A percentile compares a stretch with the other conserved stretches of the same genome.
Conservation (phyloP, 352 stramenopile genomes). For the Globisporangium takayamanum region DNA sequence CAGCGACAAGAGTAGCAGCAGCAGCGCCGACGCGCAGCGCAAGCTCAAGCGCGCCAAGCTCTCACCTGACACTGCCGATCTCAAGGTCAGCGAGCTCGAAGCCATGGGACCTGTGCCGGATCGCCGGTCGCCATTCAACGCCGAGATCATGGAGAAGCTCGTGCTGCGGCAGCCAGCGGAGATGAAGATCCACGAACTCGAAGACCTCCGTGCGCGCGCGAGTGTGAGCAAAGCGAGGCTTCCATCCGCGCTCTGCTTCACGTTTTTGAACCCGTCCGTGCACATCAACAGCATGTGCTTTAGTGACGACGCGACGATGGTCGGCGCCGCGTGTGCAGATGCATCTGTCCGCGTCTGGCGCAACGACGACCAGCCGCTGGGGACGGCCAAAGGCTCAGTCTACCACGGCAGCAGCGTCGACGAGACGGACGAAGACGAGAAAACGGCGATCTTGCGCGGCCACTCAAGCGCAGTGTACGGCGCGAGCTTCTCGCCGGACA, state of each 20-base stretch:
- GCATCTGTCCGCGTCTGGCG: slow-evolving; percentile 76
- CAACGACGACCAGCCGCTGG: slow-evolving; percentile 71
- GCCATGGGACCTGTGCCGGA: slow-evolving; percentile 58
- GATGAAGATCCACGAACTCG: slow-evolving; percentile 61
- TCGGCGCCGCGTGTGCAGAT: slow-evolving; percentile 66
- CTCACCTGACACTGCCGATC: slow-evolving; percentile 22
- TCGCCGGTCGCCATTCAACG: slow-evolving; percentile 60
- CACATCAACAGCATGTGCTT: slow-evolving; percentile 83
- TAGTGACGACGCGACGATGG: slow-evolving; percentile 70
- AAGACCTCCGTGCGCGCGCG: slow-evolving; percentile 54
- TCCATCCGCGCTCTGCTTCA: slow-evolving; percentile 73
- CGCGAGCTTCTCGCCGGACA: slow-evolving; percentile 79
- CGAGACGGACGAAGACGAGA: slow-evolving; percentile 64
- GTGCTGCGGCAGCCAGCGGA: slow-evolving; percentile 57
- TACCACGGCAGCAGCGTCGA: slow-evolving; percentile 40
- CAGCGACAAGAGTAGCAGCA: slow-evolving; percentile 4
- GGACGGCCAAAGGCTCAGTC: slow-evolving; percentile 51
- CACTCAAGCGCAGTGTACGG: slow-evolving; percentile 83
- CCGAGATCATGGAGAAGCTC: slow-evolving; percentile 73
- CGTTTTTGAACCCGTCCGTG: slow-evolving; percentile 65
- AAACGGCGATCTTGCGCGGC: slow-evolving; percentile 59
- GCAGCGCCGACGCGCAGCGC: slow-evolving; percentile 29
- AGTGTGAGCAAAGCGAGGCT: slow-evolving; percentile 42
- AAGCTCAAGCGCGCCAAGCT: slow-evolving; percentile 58
- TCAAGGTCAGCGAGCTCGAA: slow-evolving; percentile 53